Base-by-base conservation (phyloP, 495 filamentous ascomycete genomes). In the Echria macrotheca region DNA sequence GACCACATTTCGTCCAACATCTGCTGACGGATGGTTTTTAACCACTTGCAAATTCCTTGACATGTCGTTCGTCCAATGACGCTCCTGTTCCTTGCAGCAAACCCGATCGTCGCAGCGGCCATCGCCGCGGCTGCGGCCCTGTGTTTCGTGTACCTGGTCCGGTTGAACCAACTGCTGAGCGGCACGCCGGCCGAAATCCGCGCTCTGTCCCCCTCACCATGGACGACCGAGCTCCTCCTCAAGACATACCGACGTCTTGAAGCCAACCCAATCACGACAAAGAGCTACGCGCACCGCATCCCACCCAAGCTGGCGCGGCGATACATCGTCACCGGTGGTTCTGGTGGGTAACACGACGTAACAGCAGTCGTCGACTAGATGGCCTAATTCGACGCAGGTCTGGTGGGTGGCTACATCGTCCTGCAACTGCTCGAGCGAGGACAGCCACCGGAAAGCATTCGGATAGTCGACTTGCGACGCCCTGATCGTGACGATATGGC, bases 281-380 rank as follows among this genome's bases (percentile, higher is more conserved):
- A 61, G 9, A 69, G 74, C 45, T 71, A 76, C 42, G 65, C 61
- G 2, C 54, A 67, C 26, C 70, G 65, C 29, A 60, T 82, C 23
- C 79, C 77, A 0, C 75, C 72, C 6, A 79, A 74, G 53, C 67
- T 79, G 38, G 63, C 71, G 8, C 68, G 79, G 9, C 72, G 78
- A 8, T 81, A 82, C 47, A 58, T 82, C 22, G 64, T 81, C 35
- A 76, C 78, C 17, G 78, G 79, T 14, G 79, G 79, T 40, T 73
- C 75, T 7, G 77, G 78, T 81, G 41, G 59, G 76, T 73, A n/a
- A n/a, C n/a, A n/a, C n/a, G n/a, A n/a, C n/a, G n/a, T n/a, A n/a
- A n/a, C n/a, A n/a, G n/a, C n/a, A n/a, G n/a, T n/a, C n/a, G n/a
- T n/a, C n/a, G n/a, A n/a, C n/a, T n/a, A n/a, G n/a, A n/a, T n/a